These are phyloP conservation scores for Malassezia japonica DNA, from an alignment of 1,284 basidiomycete genomes.

Conservation along the genomic window DNA sequence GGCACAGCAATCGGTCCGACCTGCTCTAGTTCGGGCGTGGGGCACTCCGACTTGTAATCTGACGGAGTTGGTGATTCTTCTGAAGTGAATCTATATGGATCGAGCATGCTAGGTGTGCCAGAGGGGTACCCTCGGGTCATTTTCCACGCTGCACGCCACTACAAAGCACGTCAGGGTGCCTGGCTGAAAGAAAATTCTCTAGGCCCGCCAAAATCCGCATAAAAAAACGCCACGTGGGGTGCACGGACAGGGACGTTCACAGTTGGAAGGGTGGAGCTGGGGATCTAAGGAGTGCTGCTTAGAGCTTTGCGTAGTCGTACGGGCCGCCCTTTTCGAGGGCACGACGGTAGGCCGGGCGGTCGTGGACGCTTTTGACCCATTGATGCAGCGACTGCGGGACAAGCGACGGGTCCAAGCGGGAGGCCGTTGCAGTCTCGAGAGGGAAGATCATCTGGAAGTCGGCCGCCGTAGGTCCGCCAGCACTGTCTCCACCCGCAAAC, in stretches of 20 bases:
- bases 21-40: background rate
- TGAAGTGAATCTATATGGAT: too few relatives aligned
- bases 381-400: conserved; percentile 26
- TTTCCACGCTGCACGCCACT: too few relatives aligned
- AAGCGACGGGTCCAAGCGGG: conserved; percentile 7
- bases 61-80: too few relatives aligned
- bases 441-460: conserved; percentile 47
- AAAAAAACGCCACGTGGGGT: background rate
- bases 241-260: background rate
- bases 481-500: conserved; percentile 43
- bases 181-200: too few relatives aligned
- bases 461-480: conserved; percentile 41
- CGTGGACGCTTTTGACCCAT: conserved; percentile 38
- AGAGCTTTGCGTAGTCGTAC: conserved; percentile 28
- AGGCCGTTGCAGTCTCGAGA: conserved; percentile 31
- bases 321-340: conserved; percentile 39
- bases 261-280: too few relatives aligned
- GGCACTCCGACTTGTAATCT: too few relatives aligned
- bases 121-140: too few relatives aligned
- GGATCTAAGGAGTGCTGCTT: too few relatives aligned
- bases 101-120: too few relatives aligned
- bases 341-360: conserved; percentile 34
- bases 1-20: background rate
- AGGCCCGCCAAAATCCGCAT: too few relatives aligned
- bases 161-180: too few relatives aligned